Evolutionary conservation across 2,329 filamentous ascomycete genomes (phyloP), one percentile per base, ranked within the genome.

Genomic region (Phymatotrichopsis omnivora): DNA sequence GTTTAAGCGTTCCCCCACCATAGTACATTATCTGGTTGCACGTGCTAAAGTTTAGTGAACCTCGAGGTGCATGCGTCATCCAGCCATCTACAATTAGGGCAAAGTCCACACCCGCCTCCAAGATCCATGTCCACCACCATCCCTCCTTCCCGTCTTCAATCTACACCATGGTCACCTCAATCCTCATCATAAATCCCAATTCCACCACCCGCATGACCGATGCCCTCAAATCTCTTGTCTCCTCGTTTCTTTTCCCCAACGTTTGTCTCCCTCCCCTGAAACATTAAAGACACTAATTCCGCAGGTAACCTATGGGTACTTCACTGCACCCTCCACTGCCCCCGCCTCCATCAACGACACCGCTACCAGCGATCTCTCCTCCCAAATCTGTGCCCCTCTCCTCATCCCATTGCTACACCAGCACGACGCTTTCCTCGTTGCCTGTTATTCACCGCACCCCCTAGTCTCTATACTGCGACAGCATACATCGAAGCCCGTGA

Each of bases 381-480:
- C 55, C 28, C 33, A 51, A 23, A 34, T 45, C 16, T 47, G 50
- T 24, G 52, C 57, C 19, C 55, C 56, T n/a, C 38, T 33, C 10
- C 45, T 53, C 30, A 37, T 41, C 16, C 53, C 43, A 28, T 42
- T 50, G 7, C 53, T 49, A 24, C 39, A 30, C 3, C 32, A 45
- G 17, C 49, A 84, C 62, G 78, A 91, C 59, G 85, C 73, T n/a
- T 79, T 93, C 51, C 71, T 95, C 1, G 73, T 95, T 2, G 86
- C 86, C 16, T 95, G 89, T 66, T 96, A 85, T 67, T 91, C 83
- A 49, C 76, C 82, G 1, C 86, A 95, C 60, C 78, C 82, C 0
- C 72, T 95, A 0, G 83, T 93, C 0, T 62, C 68, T 0, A 63
- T 71, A 37, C 65, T 93, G 8, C 70, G 69, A 6, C 38, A 43